Evolutionary conservation across 371 early-diverging fungal genomes (phyloP).

Genomic region (Mortierella sp.): DNA sequence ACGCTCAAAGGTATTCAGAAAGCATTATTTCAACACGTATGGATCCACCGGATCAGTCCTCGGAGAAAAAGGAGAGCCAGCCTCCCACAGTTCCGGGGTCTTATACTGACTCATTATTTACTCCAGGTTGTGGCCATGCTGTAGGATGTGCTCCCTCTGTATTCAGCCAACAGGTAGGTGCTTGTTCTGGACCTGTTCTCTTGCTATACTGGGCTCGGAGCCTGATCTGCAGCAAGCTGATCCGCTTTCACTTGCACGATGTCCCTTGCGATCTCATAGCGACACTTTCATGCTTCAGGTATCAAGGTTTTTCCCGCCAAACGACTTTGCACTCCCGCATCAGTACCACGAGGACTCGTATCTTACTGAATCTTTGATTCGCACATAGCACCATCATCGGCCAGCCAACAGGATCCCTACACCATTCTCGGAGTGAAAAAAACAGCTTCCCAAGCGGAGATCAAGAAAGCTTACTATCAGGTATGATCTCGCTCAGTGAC

Average conservation of each 20-base stretch:
- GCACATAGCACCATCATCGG: conserved; percentile 25
- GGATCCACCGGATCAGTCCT: background rate
- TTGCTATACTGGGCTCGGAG: too few relatives aligned
- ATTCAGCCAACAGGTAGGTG: conserved; percentile 42
- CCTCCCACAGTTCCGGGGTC: too few relatives aligned
- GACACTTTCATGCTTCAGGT: conserved; percentile 52
- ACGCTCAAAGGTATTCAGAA: conserved; percentile 31
- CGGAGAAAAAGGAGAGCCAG: background rate
- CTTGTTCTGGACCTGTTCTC: too few relatives aligned
- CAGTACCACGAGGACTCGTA: too few relatives aligned
- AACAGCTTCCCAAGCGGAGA: conserved; percentile 81
- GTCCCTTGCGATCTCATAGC: conserved; percentile 13
- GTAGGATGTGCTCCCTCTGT: conserved; percentile 46
- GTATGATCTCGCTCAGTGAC: conserved; percentile 45
- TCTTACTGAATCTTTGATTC: background rate
- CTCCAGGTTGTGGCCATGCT: conserved; percentile 35
- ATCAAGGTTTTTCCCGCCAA: background rate
- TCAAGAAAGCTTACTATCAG: conserved; percentile 95
- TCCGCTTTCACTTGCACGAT: background rate
- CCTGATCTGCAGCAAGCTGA: background rate
- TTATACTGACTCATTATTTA: background rate
- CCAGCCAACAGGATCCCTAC: conserved; percentile 79
- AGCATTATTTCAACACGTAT: background rate
- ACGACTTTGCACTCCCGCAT: background rate
- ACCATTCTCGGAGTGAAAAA: conserved; percentile 83